Evolutionary conservation across 345 rosid genomes (phyloP).

Genomic region (Boechera divaricarpa): DNA sequence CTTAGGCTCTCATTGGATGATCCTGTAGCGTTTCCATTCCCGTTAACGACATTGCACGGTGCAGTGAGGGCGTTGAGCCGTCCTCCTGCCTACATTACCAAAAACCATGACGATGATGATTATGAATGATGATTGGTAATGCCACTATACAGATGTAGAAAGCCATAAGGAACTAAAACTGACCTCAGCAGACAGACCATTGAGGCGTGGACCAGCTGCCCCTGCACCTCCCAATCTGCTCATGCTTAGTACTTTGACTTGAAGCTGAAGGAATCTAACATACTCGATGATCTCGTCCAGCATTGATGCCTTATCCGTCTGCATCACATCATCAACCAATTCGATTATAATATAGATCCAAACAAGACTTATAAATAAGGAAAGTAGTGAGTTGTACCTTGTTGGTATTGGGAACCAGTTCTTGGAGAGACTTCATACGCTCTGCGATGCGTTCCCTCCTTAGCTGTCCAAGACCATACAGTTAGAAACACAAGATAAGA

Average conservation of each 20-base stretch:
- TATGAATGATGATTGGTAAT: constrained; percentile 14
- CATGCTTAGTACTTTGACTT: constrained; percentile 99
- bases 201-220: constrained; percentile 82
- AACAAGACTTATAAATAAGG: neutral
- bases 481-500: constrained; percentile 16
- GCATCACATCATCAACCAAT: constrained; percentile 30
- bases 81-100: constrained; percentile 55
- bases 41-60: constrained; percentile 46
- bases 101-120: constrained; percentile 7
- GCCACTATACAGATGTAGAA: neutral
- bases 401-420: constrained; percentile 95
- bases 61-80: constrained; percentile 51
- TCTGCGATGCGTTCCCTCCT: constrained; percentile 98
- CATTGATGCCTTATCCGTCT: constrained; percentile 99
- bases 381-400: constrained; percentile 56
- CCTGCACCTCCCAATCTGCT: constrained; percentile 93
- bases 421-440: constrained; percentile 98
- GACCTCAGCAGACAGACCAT: constrained; percentile 84
- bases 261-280: constrained; percentile 98
- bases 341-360: constrained; percentile 13
- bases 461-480: constrained; percentile 53
- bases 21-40: constrained; percentile 43
- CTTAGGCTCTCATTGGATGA: constrained; percentile 60
- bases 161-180: constrained; percentile 6
- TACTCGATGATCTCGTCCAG: constrained; percentile 98